phyloP scores from a whole-genome alignment of 441 rosid species.

The Rhodomyrtus psidioides region DNA sequence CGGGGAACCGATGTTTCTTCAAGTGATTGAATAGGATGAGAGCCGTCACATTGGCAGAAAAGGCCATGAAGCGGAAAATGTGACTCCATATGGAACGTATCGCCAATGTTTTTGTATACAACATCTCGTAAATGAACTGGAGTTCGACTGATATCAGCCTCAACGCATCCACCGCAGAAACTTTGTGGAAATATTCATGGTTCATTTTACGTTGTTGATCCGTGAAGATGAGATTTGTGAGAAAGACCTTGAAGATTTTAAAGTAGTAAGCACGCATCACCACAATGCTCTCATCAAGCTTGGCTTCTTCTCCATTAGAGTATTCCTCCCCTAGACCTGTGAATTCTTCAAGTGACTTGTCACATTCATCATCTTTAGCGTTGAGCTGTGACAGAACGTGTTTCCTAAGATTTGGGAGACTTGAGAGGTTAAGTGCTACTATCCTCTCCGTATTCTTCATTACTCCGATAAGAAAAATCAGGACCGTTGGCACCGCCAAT shows the following conservation, averaged over 20 bases:
- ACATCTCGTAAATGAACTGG: neutral
- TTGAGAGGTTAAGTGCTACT: neutral
- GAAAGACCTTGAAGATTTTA: neutral
- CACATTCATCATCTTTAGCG: neutral
- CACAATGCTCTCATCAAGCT: neutral
- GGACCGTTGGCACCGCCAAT: neutral
- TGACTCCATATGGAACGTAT: fast-evolving
- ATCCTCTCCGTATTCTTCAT: neutral
- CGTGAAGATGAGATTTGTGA: neutral
- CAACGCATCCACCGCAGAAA: neutral
- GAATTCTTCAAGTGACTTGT: neutral
- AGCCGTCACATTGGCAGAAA: neutral
- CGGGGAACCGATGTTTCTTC: neutral
- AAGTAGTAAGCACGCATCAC: neutral
- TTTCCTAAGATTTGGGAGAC: neutral
- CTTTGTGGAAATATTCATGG: fast-evolving
- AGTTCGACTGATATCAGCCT: neutral
- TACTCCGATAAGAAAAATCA: neutral
- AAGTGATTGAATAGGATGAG: neutral
- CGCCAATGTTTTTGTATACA: neutral
- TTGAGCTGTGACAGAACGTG: neutral
- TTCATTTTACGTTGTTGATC: neutral
- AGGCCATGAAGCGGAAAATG: neutral
- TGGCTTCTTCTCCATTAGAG: neutral
- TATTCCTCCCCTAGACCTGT: neutral